These are phyloP conservation scores for Mortierella sp. DNA, from an alignment of 371 early-diverging fungal species.

Conservation along the genomic window DNA sequence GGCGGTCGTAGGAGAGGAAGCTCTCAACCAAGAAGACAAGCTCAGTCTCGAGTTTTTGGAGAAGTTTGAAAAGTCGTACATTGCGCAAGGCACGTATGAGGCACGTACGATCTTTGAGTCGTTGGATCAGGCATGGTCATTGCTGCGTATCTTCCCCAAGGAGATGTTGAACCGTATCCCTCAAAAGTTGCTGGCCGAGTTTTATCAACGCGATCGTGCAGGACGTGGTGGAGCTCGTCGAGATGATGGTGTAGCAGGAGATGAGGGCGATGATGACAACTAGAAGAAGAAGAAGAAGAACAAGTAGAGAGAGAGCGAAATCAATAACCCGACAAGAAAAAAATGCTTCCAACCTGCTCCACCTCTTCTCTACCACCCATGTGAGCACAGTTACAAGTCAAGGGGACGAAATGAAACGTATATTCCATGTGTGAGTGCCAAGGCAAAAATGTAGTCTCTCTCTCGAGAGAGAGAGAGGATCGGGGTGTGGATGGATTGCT, in stretches of 20 bases:
- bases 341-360: too few species aligned
- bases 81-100: slow-evolving; percentile 96
- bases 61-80: slow-evolving; percentile 98
- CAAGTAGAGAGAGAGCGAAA: slow-evolving; percentile 2
- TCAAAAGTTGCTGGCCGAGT: slow-evolving; percentile 95
- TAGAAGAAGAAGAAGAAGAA: slow-evolving; percentile 24
- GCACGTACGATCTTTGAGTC: slow-evolving; percentile 98
- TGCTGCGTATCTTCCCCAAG: slow-evolving; percentile 99
- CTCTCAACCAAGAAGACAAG: slow-evolving; percentile 98
- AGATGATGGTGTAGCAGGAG: slow-evolving; percentile 49
- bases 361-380: too few species aligned
- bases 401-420: too few species aligned
- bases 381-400: too few species aligned
- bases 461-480: too few species aligned
- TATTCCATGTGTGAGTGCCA: slow-evolving; percentile 7
- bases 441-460: too few species aligned
- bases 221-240: slow-evolving; percentile 50
- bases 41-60: slow-evolving; percentile 99
- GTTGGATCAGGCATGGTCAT: slow-evolving; percentile 98
- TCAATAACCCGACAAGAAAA: too few species aligned
- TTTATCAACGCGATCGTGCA: slow-evolving; percentile 89
- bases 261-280: slow-evolving; percentile 53
- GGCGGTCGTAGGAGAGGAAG: slow-evolving; percentile 99
- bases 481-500: too few species aligned
- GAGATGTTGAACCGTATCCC: slow-evolving; percentile 99